Evolutionary conservation across 2,329 filamentous ascomycete species (phyloP), one percentile per base, ranked within the genome.

Genomic region (Whalleya microplaca): DNA sequence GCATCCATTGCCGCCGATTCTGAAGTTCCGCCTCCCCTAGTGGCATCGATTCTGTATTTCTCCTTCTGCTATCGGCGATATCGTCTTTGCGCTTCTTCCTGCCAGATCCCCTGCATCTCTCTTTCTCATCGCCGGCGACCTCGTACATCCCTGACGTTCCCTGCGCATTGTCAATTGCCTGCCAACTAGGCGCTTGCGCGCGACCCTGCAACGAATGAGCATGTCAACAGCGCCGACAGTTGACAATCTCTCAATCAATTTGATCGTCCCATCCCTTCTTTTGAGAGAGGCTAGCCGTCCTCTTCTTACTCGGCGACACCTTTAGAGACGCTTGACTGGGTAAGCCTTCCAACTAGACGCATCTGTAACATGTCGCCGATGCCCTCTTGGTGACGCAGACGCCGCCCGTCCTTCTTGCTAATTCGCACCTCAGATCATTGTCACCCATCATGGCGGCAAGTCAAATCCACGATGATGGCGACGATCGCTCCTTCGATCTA

Each of bases 391-490:
- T 37, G 32, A 37, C 14, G 14, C 14, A 12, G 6, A 14, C 14
- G 10, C 14, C 3, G 32, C 32, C 32, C 32, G 3, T 37, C 14
- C 32, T 16, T 37, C 32, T 37, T 37, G 12, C 55, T 55, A 27
- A 53, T 52, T 5, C 27, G 3, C 3, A 37, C 14, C 32, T 12
- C 10, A 37, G 32, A 12, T 16, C 32, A 37, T 12, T 37, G 7
- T 37, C 10, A 14, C 32, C 32, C 3, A 43, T 10, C 21, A 68
- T 67, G 67, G 49, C 57, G 0, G 50, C 57, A 27, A 51, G 20
- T 7, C 56, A 59, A 37, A 19, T 27, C 20, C 51, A 55, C 14
- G 47, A 44, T 3, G 29, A 53, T 6, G 62, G 53, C 7, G 52
- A 55, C 21, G 29, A 14, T 55, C 55, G 47, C 51, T 53, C 54